phyloP scores from a whole-genome alignment of 805 yeast species.

The Geotrichum ghanense region DNA sequence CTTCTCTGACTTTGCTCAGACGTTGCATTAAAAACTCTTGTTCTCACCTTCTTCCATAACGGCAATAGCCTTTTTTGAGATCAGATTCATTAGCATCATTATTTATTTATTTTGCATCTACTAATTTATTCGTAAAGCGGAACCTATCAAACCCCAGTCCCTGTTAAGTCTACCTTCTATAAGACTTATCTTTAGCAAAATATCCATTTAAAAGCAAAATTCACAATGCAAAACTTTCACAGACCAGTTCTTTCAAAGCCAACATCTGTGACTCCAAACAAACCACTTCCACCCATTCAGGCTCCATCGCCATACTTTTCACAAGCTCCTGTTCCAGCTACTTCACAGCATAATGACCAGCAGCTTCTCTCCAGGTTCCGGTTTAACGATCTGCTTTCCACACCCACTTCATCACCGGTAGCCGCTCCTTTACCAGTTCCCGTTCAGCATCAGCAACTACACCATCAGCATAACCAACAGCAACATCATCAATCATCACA shows the following conservation, averaged over 20 bases:
- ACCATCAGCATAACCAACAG: constrained; percentile 3
- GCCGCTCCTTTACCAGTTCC: constrained; percentile 6
- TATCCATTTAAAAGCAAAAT: too few species aligned
- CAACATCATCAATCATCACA: constrained; percentile 3
- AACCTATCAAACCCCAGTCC: too few species aligned
- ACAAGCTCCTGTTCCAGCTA: neutral
- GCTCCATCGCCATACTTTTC: neutral
- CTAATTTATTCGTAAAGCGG: too few species aligned
- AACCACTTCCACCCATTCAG: neutral
- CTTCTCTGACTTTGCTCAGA: too few species aligned
- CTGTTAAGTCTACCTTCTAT: too few species aligned
- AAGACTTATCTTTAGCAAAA: too few species aligned
- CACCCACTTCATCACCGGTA: constrained; percentile 7
- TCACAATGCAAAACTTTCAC: too few species aligned
- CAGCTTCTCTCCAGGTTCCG: neutral
- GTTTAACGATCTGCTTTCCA: neutral
- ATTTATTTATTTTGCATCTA: too few species aligned
- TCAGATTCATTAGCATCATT: too few species aligned
- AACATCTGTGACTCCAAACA: neutral
- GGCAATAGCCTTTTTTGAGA: too few species aligned
- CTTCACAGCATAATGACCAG: neutral
- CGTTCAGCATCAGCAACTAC: neutral
- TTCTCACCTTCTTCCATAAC: too few species aligned
- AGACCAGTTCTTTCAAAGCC: neutral
- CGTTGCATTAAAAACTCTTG: too few species aligned